A percentile compares a stretch with the other conserved stretches of the same genome.
phyloP scores from a whole-genome alignment of 2,329 filamentous ascomycete genomes.

The Lasiodiplodia gonubiensis region DNA sequence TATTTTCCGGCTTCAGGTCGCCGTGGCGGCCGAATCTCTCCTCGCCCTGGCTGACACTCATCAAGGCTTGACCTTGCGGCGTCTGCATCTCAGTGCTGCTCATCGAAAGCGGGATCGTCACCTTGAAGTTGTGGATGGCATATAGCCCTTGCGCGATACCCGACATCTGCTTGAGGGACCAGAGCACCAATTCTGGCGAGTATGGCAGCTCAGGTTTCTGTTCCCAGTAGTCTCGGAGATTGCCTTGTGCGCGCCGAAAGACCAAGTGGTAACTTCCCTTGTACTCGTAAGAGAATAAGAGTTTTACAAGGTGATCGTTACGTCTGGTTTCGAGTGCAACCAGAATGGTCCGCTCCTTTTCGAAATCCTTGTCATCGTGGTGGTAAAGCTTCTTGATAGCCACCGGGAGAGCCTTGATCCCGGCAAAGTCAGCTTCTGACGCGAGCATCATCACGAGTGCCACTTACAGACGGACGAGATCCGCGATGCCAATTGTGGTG shows the following conservation, averaged over 20 bases:
- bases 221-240: conserved; percentile 12
- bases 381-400: not conserved
- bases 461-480: not conserved
- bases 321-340: not conserved
- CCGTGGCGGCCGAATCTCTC: conserved; percentile 42
- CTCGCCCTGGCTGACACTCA: conserved; percentile 9
- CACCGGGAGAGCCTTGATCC: not conserved
- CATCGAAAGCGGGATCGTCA: not conserved
- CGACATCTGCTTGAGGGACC: conserved; percentile 4
- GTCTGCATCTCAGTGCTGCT: not conserved
- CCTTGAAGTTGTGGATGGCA: not conserved
- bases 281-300: not conserved
- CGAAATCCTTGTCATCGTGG: not conserved
- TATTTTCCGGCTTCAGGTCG: conserved; percentile 48
- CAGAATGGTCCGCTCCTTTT: not conserved
- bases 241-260: not conserved
- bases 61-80: not conserved
- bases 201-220: not conserved
- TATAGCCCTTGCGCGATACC: not conserved
- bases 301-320: not conserved
- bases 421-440: not conserved
- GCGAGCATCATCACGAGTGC: not conserved
- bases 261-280: conserved; percentile 1
- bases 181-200: not conserved
- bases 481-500: conserved; percentile 20